phyloP scores from a whole-genome alignment of 345 rosid species.

The Laguncularia racemosa region DNA sequence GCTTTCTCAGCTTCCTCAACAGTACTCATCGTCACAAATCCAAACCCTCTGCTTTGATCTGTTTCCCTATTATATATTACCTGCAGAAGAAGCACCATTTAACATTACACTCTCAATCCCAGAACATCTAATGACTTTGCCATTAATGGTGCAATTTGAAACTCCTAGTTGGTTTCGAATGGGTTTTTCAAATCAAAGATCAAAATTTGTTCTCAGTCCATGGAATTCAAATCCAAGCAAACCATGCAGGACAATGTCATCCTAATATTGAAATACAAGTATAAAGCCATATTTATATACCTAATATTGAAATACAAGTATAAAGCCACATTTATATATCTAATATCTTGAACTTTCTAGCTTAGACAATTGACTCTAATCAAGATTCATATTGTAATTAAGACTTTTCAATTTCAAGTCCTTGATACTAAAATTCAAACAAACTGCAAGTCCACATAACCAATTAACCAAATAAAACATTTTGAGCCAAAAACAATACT shows the following conservation, averaged over 20 bases:
- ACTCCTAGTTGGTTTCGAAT: no score
- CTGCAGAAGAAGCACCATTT: conserved; percentile 22
- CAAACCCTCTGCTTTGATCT: conserved; percentile 94
- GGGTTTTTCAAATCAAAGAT: background rate
- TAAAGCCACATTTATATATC: background rate
- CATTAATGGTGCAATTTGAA: no score
- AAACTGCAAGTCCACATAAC: no score
- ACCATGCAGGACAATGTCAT: no score
- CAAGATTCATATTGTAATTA: no score
- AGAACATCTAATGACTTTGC: no score
- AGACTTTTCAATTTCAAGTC: no score
- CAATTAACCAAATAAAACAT: background rate
- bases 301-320: background rate
- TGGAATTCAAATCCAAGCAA: no score
- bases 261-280: no score
- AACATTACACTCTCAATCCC: background rate
- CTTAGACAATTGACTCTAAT: no score
- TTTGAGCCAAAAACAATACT: background rate
- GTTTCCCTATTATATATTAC: conserved; percentile 80
- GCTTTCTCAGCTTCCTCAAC: conserved; percentile 92
- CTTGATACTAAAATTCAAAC: no score
- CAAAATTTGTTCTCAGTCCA: background rate
- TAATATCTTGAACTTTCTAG: no score
- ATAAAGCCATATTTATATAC: background rate
- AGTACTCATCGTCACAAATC: conserved; percentile 90